A percentile compares a stretch with the other conserved stretches of the same genome.
Conservation (phyloP, 2,329 filamentous ascomycete species). For the Xylariomycetidae sp. region DNA sequence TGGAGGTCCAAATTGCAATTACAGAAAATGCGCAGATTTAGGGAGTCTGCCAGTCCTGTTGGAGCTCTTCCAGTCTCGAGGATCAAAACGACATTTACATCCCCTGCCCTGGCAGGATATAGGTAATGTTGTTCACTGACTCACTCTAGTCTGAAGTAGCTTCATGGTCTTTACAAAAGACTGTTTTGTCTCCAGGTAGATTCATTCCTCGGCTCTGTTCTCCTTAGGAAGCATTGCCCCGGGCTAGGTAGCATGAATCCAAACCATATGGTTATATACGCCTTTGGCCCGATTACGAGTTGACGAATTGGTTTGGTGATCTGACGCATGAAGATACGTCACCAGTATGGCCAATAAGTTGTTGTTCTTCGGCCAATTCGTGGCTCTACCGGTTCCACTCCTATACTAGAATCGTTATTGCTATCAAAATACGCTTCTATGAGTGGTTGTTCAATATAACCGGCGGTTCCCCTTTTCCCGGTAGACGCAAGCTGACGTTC, state of each 20-base stretch:
- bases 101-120: conserved; percentile 12
- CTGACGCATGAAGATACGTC: background rate
- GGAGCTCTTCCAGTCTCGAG: conserved; percentile 9
- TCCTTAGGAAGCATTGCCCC: conserved; percentile 18
- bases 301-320: conserved; percentile 3
- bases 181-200: conserved; percentile 20
- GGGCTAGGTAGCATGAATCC: conserved; percentile 21
- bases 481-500: conserved; percentile 16
- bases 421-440: conserved; percentile 2
- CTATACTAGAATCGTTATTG: conserved; percentile 1
- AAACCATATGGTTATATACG: conserved; percentile 1
- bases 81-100: conserved; percentile 9
- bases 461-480: conserved; percentile 12
- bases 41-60: conserved; percentile 8
- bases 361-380: conserved; percentile 4
- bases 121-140: conserved; percentile 24
- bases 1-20: conserved; percentile 5
- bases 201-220: conserved; percentile 12
- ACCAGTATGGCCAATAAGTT: background rate
- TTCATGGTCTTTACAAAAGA: conserved; percentile 11
- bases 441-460: conserved; percentile 15
- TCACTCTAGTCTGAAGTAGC: conserved; percentile 23
- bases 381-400: conserved; percentile 8
- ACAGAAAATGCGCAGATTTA: conserved; percentile 4
- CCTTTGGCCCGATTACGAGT: too few relatives aligned